A percentile compares a stretch with the other conserved stretches of the same genome.
phyloP scores from a whole-genome alignment of 1,139 yeast species.

The Hansenula sp. region DNA sequence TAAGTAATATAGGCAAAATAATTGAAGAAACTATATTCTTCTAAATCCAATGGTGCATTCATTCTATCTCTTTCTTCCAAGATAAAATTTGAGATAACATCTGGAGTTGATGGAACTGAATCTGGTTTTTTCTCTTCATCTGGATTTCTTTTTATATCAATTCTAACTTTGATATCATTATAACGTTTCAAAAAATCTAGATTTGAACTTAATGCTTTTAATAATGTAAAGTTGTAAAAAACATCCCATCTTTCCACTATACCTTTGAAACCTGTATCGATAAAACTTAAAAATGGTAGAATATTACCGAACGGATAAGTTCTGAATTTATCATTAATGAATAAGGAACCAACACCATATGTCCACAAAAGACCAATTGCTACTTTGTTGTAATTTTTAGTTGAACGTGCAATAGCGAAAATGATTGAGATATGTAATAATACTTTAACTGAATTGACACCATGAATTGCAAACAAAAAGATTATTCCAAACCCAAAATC shows the following conservation, averaged over 20 bases:
- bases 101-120: conserved; percentile 22
- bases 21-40: conserved; percentile 57
- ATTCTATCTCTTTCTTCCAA: conserved; percentile 65
- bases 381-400: conserved; percentile 22
- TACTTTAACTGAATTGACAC: conserved; percentile 63
- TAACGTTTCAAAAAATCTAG: conserved; percentile 63
- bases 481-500: conserved; percentile 70
- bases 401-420: conserved; percentile 46
- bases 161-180: conserved; percentile 17
- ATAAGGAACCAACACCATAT: conserved; percentile 71
- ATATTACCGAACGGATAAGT: conserved; percentile 45
- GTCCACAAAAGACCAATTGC: conserved; percentile 57
- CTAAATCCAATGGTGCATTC: conserved; percentile 52
- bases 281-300: conserved; percentile 32
- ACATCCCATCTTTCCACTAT: conserved; percentile 93
- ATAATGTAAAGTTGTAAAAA: conserved; percentile 81
- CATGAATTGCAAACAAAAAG: conserved; percentile 76
- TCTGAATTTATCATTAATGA: conserved; percentile 68
- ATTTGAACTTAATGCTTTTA: conserved; percentile 80
- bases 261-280: conserved; percentile 65
- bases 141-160: conserved; percentile 6
- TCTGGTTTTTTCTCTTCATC: conserved; percentile 19
- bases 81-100: conserved; percentile 20
- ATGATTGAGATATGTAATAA: conserved; percentile 51
- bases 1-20: conserved; percentile 76